phyloP scores from a whole-genome alignment of 257 asterid genomes.

The Osmanthus fragrans region DNA sequence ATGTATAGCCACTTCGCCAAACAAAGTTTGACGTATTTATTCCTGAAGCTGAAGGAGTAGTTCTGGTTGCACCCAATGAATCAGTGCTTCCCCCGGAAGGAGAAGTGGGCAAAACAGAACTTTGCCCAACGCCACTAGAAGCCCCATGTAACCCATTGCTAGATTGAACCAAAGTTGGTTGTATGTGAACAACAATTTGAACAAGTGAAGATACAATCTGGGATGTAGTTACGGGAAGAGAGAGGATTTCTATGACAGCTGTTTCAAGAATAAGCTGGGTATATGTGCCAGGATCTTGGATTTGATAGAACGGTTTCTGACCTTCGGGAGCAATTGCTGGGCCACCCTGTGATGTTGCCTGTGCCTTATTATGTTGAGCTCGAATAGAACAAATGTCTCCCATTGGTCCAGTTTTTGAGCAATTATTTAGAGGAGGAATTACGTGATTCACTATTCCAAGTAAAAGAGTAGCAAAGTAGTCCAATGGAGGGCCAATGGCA shows the following conservation, averaged over 20 bases:
- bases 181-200: conserved; percentile 94
- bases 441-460: conserved; percentile 88
- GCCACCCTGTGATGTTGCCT: conserved; percentile 58
- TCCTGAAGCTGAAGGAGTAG: conserved; percentile 65
- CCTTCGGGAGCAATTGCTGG: conserved; percentile 62
- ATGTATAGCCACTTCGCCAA: conserved; percentile 93
- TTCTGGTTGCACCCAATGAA: conserved; percentile 73
- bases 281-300: conserved; percentile 94
- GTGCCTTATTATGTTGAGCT: conserved; percentile 54
- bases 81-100: conserved; percentile 99
- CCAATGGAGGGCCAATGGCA: conserved; percentile 78
- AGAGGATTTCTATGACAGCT: conserved; percentile 89
- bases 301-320: conserved; percentile 85
- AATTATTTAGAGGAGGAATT: conserved; percentile 75
- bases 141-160: conserved; percentile 67
- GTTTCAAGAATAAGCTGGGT: conserved; percentile 96
- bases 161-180: conserved; percentile 91
- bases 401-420: conserved; percentile 54
- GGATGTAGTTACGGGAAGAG: conserved; percentile 80
- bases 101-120: conserved; percentile 88
- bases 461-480: conserved; percentile 86
- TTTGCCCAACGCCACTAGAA: conserved; percentile 57
- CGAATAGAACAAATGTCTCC: conserved; percentile 58
- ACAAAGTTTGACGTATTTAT: conserved; percentile 63
- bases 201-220: conserved; percentile 85